Evolutionary conservation across 495 filamentous ascomycete species (phyloP), one percentile per base, ranked within the genome.

Genomic region (Penicillium pancosmium): DNA sequence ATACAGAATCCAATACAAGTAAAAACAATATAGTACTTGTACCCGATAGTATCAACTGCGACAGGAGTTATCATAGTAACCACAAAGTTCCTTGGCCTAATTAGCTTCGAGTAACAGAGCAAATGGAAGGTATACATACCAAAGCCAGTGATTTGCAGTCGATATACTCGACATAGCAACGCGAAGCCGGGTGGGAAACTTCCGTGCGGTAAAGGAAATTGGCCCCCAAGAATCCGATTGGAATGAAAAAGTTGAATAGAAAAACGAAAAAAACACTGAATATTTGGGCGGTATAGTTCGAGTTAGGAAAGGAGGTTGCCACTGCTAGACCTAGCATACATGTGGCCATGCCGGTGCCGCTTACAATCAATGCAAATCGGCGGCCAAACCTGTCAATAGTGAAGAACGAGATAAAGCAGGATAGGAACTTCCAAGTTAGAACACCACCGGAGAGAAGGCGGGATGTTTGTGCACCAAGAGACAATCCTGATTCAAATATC

Each of bases 171-270:
- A 73, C 67, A 82, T 80, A 7, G 76, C 74, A 27, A 79, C 77
- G 23, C 83, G 77, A n/a, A 84, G 74, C 2, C 71, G 61, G 9
- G 80, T 57, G 6, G 82, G 81, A 2, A 35, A 86, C 74, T 63
- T 86, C 83, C 9, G 82, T 74, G 33, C 75, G 75, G 68, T 84
- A 83, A 13, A 84, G 64, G 68, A 82, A 86, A 52, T 82, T 82
- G 35, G 73, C 78, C 27, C 82, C 82, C 5, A 83, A 65, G 72
- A 82, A 86, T 5, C 82, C 83, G 59, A 80, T 70, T 7, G 82
- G 80, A 60, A 81, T 80, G 71, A 86, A 86, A 43, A 73, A 70
- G 65, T 82, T 83, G 73, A 83, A 88, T 35, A 86, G 69, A 69
- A 84, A 83, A 46, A 86, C 73, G 62, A 84, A 85, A 21, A 79